Base-by-base conservation (phyloP, 1,139 yeast genomes). In the Arxiozyma telluris region DNA sequence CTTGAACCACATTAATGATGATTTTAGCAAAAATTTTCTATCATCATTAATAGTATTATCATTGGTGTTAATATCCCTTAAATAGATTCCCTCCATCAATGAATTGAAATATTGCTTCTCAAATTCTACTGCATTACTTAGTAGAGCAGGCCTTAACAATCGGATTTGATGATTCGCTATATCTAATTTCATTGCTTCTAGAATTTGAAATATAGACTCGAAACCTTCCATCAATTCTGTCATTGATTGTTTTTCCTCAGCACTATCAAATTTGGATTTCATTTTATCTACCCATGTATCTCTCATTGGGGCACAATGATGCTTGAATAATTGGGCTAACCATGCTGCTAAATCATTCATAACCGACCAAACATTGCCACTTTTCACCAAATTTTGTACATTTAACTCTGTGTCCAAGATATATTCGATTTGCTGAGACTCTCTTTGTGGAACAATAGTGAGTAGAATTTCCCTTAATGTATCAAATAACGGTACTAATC, bases 131-230 rank as follows among this genome's bases (percentile, higher is more conserved):
- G 96, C 95, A 38, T 95, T 87, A 63, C 89, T 93, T 57, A 90
- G 82, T 51, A 91, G 75, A 17, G 87, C 85, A 1, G 96, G 96
- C 63, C 96, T 79, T 55, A 90, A 74, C 30, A 89, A 82, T 62
- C 96, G 78, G 55, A 91, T 88, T 71, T 90, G 97, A 69, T 91
- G 96, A 70, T 91, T 91, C 21, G 97, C 96, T 54, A 90, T 95
- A 66, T 91, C 97, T 61, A 91, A 76, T 69, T 91, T 91, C 96
- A 91, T 90, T n/a, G 96, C 94, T 69, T 90, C 97, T 61, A 91
- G 74, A 56, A 91, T 87, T 59, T 87, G 87, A 68, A 91, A 89
- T 21, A 88, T 79, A 73, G 84, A 79, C 57, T 93, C 78, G 54
- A 91, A 73, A 1, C 96, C 96, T 52, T 83, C 88, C 47, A 88